Evolutionary conservation across 1,284 basidiomycete genomes (phyloP), one percentile per base, ranked within the genome.

Genomic region (Trametes versicolor): DNA sequence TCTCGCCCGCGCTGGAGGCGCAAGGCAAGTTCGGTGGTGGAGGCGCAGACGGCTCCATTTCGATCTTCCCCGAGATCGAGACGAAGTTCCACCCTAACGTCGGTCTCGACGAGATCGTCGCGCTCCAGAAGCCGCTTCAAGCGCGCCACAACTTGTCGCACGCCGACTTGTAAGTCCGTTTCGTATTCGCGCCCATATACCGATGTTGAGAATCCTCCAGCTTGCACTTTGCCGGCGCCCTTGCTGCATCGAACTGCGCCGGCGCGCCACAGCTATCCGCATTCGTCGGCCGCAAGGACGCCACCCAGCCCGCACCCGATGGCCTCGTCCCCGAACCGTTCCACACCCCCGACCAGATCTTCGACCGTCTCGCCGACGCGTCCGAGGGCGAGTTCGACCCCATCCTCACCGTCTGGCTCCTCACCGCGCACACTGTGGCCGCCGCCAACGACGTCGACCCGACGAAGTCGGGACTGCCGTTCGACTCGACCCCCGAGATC

Each of bases 381-480:
- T 41, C 61, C 36, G 61, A 57, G 27, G 54, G 61, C 50, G 19
- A 58, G 56, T 57, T 43, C 41, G 47, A 48, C 47, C 47, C 47
- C 23, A 25, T 48, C 47, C 47, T 48, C 23, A 48, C 47, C 21
- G 47, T 48, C 47, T 48, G 47, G 47, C 47, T 48, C 23, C 47
- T 48, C 17, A 43, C 17, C 41, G 41, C 17, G 17, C 41, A 43
- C 17, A 43, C 41, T 17, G 41, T 43, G 15, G 41, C 41, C 15
- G 41, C 41, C 15, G 41, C 41, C 41, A 65, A 70, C 56, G 53
- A 65, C 53, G 63, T 65, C 50, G 63, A 65, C 54, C 58, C 58
- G 9, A 61, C 63, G 12, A 55, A 57, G 19, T 36, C 53, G 25
- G 63, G 63, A 8, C 54, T 59, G 12, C 63, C 63, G 23, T 65